These are phyloP conservation scores for Phytophthora sojae DNA, from an alignment of 352 stramenopile genomes.

Conservation along the genomic window DNA sequence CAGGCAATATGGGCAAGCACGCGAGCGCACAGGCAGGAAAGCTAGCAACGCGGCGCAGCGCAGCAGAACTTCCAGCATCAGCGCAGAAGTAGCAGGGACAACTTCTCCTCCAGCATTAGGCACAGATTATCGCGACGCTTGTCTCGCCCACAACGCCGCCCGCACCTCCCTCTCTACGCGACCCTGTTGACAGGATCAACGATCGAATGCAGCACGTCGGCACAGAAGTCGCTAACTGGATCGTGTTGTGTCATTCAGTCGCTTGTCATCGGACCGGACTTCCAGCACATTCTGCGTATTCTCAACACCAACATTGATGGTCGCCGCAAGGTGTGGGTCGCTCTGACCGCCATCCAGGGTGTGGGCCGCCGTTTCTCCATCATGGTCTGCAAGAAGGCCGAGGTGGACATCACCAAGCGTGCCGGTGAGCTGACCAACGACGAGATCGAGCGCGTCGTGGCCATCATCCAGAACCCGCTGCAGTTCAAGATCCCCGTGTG, in stretches of 20 bases:
- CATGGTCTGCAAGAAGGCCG: slow-evolving; percentile 99
- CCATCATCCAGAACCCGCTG: slow-evolving; percentile 99
- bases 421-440: slow-evolving; percentile 98
- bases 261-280: slow-evolving; percentile 95
- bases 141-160: neutral
- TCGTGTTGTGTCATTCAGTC: slow-evolving; percentile 55
- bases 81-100: neutral
- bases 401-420: slow-evolving; percentile 99
- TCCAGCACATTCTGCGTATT: slow-evolving; percentile 99
- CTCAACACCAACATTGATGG: slow-evolving; percentile 99
- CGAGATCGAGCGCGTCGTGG: slow-evolving; percentile 99
- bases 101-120: neutral
- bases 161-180: neutral
- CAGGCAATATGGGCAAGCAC: neutral
- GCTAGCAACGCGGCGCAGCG: neutral
- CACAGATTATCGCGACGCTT: neutral
- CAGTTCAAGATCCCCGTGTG: slow-evolving; percentile 99
- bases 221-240: neutral
- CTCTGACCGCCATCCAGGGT: slow-evolving; percentile 87
- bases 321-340: slow-evolving; percentile 94
- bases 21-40: neutral
- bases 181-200: no score
- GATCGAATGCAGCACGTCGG: neutral
- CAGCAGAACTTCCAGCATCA: neutral
- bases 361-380: slow-evolving; percentile 87